Evolutionary conservation across 75 land plant species (phyloP).

Genomic region (Cryptomeria japonica): DNA sequence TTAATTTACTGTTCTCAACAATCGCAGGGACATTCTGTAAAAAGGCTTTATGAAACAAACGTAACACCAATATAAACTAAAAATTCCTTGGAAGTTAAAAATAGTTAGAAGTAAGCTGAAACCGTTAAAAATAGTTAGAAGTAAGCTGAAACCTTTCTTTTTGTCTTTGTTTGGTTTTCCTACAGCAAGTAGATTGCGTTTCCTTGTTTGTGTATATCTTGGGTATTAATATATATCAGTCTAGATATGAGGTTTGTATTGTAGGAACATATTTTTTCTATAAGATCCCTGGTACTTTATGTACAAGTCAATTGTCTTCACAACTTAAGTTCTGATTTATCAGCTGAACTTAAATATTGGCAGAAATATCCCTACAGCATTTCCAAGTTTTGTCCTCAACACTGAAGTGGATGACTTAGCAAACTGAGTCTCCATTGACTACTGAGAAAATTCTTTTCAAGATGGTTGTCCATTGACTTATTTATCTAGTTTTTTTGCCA

Average conservation of each 20-base stretch:
- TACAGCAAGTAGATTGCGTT: background rate
- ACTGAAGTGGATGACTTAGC: slow-evolving; percentile 42
- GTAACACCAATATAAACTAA: background rate
- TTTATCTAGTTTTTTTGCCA: background rate
- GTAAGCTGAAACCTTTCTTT: background rate
- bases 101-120: background rate
- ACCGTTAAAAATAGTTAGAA: background rate
- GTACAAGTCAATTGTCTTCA: background rate
- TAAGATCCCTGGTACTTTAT: background rate
- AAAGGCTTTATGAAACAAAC: background rate
- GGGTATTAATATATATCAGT: background rate
- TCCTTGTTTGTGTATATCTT: background rate
- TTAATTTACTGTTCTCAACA: background rate
- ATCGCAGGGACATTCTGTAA: background rate
- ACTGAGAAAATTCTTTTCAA: background rate
- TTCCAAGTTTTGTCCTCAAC: slow-evolving; percentile 62
- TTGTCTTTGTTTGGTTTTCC: background rate
- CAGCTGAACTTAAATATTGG: background rate
- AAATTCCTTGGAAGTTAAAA: background rate
- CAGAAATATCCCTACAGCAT: slow-evolving; percentile 49
- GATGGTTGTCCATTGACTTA: background rate
- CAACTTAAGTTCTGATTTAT: background rate
- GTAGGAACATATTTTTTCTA: background rate
- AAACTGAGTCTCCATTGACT: background rate
- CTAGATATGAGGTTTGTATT: background rate